Evolutionary conservation across 257 asterid genomes (phyloP).

Genomic region (Salvia splendens): DNA sequence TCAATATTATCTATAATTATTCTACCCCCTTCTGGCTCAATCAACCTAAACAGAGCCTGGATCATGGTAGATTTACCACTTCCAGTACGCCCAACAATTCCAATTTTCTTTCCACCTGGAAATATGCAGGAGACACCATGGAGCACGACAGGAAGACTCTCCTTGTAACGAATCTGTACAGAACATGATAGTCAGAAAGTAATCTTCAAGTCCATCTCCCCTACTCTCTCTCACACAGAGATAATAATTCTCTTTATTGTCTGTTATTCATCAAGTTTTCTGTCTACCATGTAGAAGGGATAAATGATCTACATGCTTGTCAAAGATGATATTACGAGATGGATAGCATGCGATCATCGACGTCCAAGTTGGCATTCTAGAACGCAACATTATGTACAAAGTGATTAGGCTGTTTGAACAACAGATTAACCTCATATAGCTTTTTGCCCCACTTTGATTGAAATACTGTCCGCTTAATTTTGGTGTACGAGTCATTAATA

Average conservation of each 20-base stretch:
- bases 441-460: too few relatives aligned
- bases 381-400: neutral
- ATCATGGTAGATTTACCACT: constrained; percentile 98
- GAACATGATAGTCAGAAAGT: neutral
- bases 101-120: constrained; percentile 94
- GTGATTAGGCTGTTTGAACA: neutral
- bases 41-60: constrained; percentile 90
- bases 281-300: too few relatives aligned
- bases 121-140: constrained; percentile 84
- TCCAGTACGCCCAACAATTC: constrained; percentile 99
- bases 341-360: too few relatives aligned
- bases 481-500: too few relatives aligned
- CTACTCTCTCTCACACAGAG: neutral
- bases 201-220: neutral
- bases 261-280: too few relatives aligned
- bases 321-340: neutral
- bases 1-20: constrained; percentile 84
- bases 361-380: neutral
- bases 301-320: too few relatives aligned
- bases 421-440: too few relatives aligned
- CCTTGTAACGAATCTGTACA: constrained; percentile 63
- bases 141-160: constrained; percentile 94
- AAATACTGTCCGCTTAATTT: too few relatives aligned
- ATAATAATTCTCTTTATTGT: too few relatives aligned
- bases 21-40: constrained; percentile 90